Evolutionary conservation across 2,329 filamentous ascomycete species (phyloP), one percentile per base, ranked within the genome.

Genomic region (Diplodia scrobiculata): DNA sequence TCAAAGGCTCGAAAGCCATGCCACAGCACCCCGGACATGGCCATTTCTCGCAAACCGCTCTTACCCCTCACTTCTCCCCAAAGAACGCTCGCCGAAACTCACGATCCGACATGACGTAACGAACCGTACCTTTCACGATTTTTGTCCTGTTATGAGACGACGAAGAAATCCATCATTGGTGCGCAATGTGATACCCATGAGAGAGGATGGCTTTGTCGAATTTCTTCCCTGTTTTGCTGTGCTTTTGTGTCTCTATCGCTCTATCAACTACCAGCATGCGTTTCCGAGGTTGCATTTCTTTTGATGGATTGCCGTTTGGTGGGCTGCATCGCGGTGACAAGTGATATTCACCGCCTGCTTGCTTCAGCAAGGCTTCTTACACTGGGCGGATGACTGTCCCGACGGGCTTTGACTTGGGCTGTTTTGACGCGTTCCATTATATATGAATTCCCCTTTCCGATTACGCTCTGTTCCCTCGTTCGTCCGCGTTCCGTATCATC

Each of bases 181-280:
- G 70, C 71, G 69, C 65, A 66, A 72, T 72, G 72, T 66, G 67
- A 74, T 72, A 72, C 71, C 70, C 70, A 72, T 70, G 68, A 71
- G 66, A 70, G 67, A 65, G 67, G 69, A 71, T 67, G 69, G 66
- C 68, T 68, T 69, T 70, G 69, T 70, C 68, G 70, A 53, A 66
- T 58, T 62, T 64, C 51, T 65, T 65, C 65, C 34, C 29, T 55
- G 34, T 52, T 64, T 58, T 63, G n/a, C 21, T 55, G 14, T 66
- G 36, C 55, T 21, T 47, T 21, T 47, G 51, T 48, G 58, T 29
- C 25, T 32, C 45, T 36, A 25, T 50, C 58, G 58, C 29, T 62
- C 21, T 50, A 17, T 50, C 29, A 13, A 50, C 27, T 50, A 21
- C 58, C n/a, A 62, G 58, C 58, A 62, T 51, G 58, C 41, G 58